Percentiles rank a stretch among this genome's conserved stretches.
Evolutionary conservation across 768 basidiomycete species (phyloP).

Genomic region (Russula compacta): DNA sequence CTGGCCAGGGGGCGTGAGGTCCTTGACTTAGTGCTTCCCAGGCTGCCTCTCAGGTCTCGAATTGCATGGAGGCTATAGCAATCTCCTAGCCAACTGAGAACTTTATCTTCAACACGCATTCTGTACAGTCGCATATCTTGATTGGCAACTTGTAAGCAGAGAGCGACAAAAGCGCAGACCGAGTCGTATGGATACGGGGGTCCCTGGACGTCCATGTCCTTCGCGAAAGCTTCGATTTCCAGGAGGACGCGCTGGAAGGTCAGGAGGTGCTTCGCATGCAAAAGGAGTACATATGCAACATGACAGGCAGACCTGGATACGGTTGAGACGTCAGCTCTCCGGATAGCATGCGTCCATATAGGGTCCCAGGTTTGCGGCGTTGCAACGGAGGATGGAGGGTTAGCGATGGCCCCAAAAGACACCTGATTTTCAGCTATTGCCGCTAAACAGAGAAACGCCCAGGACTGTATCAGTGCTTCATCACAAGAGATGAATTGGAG

Average conservation of each 20-base stretch:
- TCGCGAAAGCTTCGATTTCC: slow-evolving; percentile 72
- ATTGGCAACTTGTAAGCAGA: slow-evolving; percentile 59
- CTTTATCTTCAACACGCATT: slow-evolving; percentile 81
- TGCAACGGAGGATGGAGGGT: background rate
- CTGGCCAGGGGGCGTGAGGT: slow-evolving; percentile 45
- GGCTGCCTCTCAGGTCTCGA: slow-evolving; percentile 30
- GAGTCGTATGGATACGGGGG: slow-evolving; percentile 82
- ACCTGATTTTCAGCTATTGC: slow-evolving; percentile 41
- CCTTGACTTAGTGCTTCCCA: slow-evolving; percentile 29
- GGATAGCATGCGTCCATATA: slow-evolving; percentile 76
- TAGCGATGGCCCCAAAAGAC: slow-evolving; percentile 8
- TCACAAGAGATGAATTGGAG: slow-evolving; percentile 54
- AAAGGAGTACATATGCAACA: slow-evolving; percentile 46
- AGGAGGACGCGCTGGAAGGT: slow-evolving; percentile 47
- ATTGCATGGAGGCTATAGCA: slow-evolving; percentile 47
- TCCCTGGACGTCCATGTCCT: slow-evolving; percentile 85
- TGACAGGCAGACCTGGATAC: slow-evolving; percentile 79
- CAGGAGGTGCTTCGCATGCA: slow-evolving; percentile 35
- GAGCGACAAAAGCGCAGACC: slow-evolving; percentile 73
- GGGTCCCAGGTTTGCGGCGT: slow-evolving; percentile 46
- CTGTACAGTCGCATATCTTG: slow-evolving; percentile 79
- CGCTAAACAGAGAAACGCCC: slow-evolving; percentile 77
- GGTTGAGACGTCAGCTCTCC: slow-evolving; percentile 55
- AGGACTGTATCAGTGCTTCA: slow-evolving; percentile 62
- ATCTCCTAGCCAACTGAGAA: slow-evolving; percentile 71